A percentile compares a stretch with the other conserved stretches of the same genome.
These are phyloP conservation scores for Jacaranda mimosifolia DNA, from an alignment of 257 asterid genomes.

Conservation along the genomic window DNA sequence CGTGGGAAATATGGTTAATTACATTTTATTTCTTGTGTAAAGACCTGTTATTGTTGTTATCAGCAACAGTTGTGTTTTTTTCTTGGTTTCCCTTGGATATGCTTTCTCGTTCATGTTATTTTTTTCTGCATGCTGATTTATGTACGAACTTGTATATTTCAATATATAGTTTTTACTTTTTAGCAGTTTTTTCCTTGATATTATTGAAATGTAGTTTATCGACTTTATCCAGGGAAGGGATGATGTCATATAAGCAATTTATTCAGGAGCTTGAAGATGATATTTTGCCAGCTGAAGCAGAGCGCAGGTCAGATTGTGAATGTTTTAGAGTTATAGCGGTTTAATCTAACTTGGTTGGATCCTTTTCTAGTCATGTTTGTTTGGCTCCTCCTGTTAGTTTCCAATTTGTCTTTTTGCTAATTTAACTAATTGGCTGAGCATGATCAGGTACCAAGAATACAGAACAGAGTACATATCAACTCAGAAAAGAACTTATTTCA, in stretches of 20 bases:
- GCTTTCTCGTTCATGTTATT: background rate
- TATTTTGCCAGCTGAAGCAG: conserved; percentile 76
- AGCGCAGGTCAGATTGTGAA: conserved; percentile 59
- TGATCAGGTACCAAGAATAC: conserved; percentile 72
- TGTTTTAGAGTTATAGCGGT: conserved; percentile 22
- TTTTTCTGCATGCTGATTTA: background rate
- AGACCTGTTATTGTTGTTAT: background rate
- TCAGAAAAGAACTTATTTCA: conserved; percentile 68
- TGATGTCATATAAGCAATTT: conserved; percentile 84
- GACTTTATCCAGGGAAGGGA: conserved; percentile 59
- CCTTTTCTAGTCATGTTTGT: conserved; percentile 7
- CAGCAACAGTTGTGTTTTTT: background rate
- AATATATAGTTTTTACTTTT: too few relatives aligned
- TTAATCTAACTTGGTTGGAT: conserved; percentile 1
- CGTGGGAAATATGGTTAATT: background rate
- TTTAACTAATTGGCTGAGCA: background rate
- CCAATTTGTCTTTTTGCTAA: background rate
- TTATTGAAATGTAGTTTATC: background rate
- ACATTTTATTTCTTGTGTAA: background rate
- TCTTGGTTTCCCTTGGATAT: background rate
- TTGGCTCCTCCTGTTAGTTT: conserved; percentile 25
- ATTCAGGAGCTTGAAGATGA: conserved; percentile 87
- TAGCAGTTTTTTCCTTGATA: too few relatives aligned
- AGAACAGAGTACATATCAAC: conserved; percentile 66
- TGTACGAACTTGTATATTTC: background rate